A percentile compares a stretch with the other conserved stretches of the same genome.
These are phyloP conservation scores for Endocladia muricata DNA, from an alignment of 31 red algal genomes.

Conservation along the genomic window DNA sequence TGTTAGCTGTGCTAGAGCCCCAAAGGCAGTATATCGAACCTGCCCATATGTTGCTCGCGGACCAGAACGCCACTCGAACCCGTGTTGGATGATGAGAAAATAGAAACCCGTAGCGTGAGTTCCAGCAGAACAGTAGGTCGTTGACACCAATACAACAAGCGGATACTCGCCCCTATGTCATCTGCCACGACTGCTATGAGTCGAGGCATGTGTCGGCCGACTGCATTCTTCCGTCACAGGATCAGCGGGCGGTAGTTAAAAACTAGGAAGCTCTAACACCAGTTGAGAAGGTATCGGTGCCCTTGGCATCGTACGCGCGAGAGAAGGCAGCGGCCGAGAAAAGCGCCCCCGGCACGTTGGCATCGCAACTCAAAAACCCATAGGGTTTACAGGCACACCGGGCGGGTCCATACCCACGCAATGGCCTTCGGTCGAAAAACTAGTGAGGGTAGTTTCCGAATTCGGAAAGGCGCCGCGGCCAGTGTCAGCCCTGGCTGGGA, in stretches of 20 bases:
- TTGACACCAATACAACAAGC: background rate
- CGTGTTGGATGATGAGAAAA: background rate
- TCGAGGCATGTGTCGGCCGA: conserved; percentile 2
- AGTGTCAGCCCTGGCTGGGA: background rate
- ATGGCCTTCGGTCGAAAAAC: too few relatives aligned
- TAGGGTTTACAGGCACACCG: background rate
- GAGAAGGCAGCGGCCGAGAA: background rate
- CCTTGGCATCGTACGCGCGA: background rate
- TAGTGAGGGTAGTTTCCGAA: background rate
- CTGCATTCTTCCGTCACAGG: background rate
- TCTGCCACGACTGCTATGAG: background rate
- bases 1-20: background rate
- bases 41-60: background rate
- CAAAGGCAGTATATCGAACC: background rate
- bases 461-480: background rate
- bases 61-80: background rate
- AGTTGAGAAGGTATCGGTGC: conserved; percentile 5
- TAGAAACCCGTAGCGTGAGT: background rate
- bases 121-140: background rate
- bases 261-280: background rate
- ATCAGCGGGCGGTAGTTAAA: too few relatives aligned
- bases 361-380: background rate
- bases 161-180: background rate
- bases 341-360: background rate
- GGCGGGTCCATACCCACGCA: background rate